phyloP scores from a whole-genome alignment of 1,284 basidiomycete species.

The Malassezia globosa region DNA sequence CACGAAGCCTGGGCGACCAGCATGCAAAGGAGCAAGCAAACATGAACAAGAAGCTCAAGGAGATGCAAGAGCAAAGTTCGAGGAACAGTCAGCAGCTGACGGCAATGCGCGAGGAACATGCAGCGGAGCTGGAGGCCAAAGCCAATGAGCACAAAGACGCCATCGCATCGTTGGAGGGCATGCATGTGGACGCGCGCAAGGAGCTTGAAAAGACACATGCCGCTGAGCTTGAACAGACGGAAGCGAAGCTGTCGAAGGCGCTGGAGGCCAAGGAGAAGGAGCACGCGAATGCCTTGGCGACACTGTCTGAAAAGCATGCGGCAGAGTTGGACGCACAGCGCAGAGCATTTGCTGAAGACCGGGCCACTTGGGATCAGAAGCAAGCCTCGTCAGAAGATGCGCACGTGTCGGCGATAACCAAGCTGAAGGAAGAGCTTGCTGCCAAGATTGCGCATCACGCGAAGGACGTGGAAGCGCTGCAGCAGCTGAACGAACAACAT shows the following conservation, averaged over 20 bases:
- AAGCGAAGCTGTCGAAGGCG: background rate
- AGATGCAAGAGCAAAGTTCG: background rate
- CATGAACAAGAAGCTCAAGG: background rate
- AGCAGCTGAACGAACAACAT: slow-evolving; percentile 3
- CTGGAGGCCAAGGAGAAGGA: background rate
- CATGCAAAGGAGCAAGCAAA: background rate
- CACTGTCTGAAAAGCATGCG: background rate
- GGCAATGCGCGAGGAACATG: background rate
- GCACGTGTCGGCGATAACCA: background rate
- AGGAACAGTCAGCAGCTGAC: background rate
- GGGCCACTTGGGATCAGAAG: background rate
- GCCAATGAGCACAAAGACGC: background rate
- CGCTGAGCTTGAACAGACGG: background rate
- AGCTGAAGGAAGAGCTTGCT: background rate
- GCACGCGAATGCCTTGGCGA: background rate
- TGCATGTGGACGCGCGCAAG: background rate
- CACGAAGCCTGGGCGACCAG: background rate
- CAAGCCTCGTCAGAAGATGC: background rate
- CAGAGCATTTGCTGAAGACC: background rate
- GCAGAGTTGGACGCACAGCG: background rate
- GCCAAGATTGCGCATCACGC: background rate
- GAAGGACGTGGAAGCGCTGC: background rate
- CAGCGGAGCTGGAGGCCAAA: background rate
- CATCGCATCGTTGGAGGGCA: background rate
- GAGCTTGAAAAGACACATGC: background rate